phyloP scores from a whole-genome alignment of 495 filamentous ascomycete genomes.

The Trichoderma virens region DNA sequence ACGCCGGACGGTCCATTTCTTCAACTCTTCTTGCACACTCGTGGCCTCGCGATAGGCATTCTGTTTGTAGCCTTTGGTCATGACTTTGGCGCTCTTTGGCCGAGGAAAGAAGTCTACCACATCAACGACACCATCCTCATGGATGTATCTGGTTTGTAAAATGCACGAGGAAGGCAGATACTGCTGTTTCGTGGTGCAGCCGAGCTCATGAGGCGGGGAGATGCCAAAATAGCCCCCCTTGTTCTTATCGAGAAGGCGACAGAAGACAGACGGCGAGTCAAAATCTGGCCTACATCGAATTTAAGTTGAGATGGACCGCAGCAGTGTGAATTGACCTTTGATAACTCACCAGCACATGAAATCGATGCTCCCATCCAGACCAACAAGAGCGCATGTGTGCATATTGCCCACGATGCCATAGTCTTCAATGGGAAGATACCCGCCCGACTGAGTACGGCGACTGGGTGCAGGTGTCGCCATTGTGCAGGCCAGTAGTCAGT shows the following conservation, averaged over 20 bases:
- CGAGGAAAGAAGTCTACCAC: slow-evolving; percentile 65
- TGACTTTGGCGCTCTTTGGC: slow-evolving; percentile 38
- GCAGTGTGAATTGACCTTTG: not conserved
- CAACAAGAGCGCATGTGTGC: slow-evolving; percentile 66
- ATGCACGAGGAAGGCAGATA: slow-evolving; percentile 66
- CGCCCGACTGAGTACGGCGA: slow-evolving; percentile 21
- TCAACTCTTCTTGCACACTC: slow-evolving; percentile 44
- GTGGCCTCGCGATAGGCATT: slow-evolving; percentile 44
- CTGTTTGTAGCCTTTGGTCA: slow-evolving; percentile 35
- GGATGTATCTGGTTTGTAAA: slow-evolving; percentile 62
- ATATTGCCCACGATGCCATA: slow-evolving; percentile 74
- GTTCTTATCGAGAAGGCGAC: slow-evolving; percentile 59
- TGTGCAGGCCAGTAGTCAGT: not conserved
- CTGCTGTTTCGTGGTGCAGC: slow-evolving; percentile 56
- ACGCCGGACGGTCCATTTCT: slow-evolving; percentile 55
- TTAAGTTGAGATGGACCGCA: not conserved
- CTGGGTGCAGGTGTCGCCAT: slow-evolving; percentile 10
- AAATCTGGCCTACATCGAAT: slow-evolving; percentile 50
- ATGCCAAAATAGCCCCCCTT: slow-evolving; percentile 66
- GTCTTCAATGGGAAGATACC: slow-evolving; percentile 61
- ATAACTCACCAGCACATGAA: slow-evolving; percentile 63
- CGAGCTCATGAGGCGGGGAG: slow-evolving; percentile 33
- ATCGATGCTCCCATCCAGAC: slow-evolving; percentile 62
- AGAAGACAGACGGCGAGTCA: slow-evolving; percentile 59
- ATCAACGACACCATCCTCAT: slow-evolving; percentile 63